Evolutionary conservation across 2,329 filamentous ascomycete genomes (phyloP), one percentile per base, ranked within the genome.

Genomic region (Trichoderma koningiopsis): DNA sequence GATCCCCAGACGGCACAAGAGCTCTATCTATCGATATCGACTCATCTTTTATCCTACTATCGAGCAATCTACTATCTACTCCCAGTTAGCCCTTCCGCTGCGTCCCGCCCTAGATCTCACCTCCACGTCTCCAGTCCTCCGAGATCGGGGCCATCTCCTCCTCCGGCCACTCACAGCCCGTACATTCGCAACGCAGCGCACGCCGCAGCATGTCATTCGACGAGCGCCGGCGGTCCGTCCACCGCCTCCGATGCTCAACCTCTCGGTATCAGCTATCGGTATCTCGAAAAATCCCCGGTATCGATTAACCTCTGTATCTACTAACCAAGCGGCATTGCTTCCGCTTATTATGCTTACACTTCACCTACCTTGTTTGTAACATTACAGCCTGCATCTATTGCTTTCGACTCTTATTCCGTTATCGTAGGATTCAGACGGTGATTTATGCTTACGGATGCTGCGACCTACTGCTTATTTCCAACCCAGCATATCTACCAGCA

Each of bases 81-180:
- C 22, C n/a, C 22, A 49, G 47, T 11, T 49, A 24, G 22, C 47
- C 22, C 19, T 52, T 8, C 60, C 43, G 43, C 47, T 16, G n/a
- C 43, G 29, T 53, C 7, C 40, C 49, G 24, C 33, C 40, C 40
- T 35, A 35, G n/a, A 47, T 40, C 53, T 57, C n/a, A 64, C 47
- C 14, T 29, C 24, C 62, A 24, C 11, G 10, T 14, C 19, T 16
- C 22, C 33, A 29, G 16, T 19, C 8, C 63, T 67, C 64, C 64
- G 64, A 67, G 22, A 67, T 59, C 64, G 64, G 64, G 27, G 2
- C 43, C 40, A 4, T 16, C 52, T n/a, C 3, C 2, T 7, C 1
- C 1, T 13, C 37, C 31, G n/a, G 31, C 64, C 64, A 67, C 37
- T 67, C 31, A 59, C 7, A 67, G 55, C 55, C 31, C 40, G 53